A percentile compares a stretch with the other conserved stretches of the same genome.
Evolutionary conservation across 306 rosid genomes (phyloP).

Genomic region (Cucumis sativus): DNA sequence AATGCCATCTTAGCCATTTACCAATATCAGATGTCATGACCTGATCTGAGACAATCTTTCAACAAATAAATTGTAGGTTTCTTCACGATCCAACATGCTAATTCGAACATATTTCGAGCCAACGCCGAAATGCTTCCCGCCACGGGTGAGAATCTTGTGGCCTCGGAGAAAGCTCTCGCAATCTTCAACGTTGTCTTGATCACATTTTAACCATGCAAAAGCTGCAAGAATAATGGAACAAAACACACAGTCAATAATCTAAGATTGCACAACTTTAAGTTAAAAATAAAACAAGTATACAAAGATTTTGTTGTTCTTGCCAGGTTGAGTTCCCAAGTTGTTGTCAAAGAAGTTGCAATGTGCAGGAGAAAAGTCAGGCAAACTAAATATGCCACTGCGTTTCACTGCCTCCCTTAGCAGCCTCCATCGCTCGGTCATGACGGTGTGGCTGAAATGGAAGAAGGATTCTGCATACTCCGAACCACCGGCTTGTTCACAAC

Average conservation of each 20-base stretch:
- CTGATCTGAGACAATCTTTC: conserved; percentile 22
- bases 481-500: conserved; percentile 18
- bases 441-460: conserved; percentile 31
- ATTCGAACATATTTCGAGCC: conserved; percentile 17
- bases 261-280: background rate
- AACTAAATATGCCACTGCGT: conserved; percentile 26
- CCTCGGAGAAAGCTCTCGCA: conserved; percentile 25
- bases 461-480: conserved; percentile 25
- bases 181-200: conserved; percentile 8
- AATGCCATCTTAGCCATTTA: background rate
- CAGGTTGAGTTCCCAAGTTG: conserved; percentile 45
- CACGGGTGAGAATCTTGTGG: conserved; percentile 24
- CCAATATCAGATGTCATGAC: background rate
- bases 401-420: conserved; percentile 38
- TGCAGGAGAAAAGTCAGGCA: conserved; percentile 36
- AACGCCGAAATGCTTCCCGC: conserved; percentile 25
- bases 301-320: conserved; percentile 20
- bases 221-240: conserved; percentile 15
- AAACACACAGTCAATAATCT: background rate
- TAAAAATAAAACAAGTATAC: background rate
- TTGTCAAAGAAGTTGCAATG: conserved; percentile 39
- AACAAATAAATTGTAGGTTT: conserved; percentile 21
- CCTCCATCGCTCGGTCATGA: conserved; percentile 60
- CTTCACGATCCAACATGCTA: conserved; percentile 33
- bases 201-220: conserved; percentile 39